Conservation (phyloP, 495 filamentous ascomycete genomes). For the Acidiella bohemica region DNA sequence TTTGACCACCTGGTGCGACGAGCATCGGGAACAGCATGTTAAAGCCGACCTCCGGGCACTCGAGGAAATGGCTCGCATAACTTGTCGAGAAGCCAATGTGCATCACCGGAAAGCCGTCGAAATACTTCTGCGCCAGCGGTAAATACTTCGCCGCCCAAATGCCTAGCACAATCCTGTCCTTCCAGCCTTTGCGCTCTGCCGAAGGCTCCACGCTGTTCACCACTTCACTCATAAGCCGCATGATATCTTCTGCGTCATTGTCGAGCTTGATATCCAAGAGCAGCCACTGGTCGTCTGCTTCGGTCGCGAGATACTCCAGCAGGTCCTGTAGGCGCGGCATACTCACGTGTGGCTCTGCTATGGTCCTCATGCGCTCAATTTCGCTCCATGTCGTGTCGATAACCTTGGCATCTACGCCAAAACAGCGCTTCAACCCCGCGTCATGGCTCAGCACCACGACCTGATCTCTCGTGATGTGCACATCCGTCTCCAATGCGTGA, state of each 20-base stretch:
- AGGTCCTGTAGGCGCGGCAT: constrained; percentile 70
- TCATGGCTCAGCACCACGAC: constrained; percentile 81
- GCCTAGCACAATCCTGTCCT: constrained; percentile 57
- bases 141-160: constrained; percentile 65
- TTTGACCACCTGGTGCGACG: constrained; percentile 45
- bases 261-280: constrained; percentile 77
- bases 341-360: constrained; percentile 46
- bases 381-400: constrained; percentile 63
- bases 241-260: constrained; percentile 56
- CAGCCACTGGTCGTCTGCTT: constrained; percentile 55
- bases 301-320: constrained; percentile 51
- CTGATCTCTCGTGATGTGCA: constrained; percentile 70
- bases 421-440: constrained; percentile 61
- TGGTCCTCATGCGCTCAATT: constrained; percentile 52
- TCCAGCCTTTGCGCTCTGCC: constrained; percentile 44
- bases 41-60: constrained; percentile 49
- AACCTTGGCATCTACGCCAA: constrained; percentile 54
- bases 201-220: constrained; percentile 39
- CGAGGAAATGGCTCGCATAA: constrained; percentile 58
- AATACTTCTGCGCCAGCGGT: constrained; percentile 41
- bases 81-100: constrained; percentile 59
- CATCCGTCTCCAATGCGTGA: constrained; percentile 76
- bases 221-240: constrained; percentile 48
- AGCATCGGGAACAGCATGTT: constrained; percentile 58
- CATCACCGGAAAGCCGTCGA: constrained; percentile 53